Evolutionary conservation across 2,329 filamentous ascomycete genomes (phyloP), one percentile per base, ranked within the genome.

Genomic region (Nectriaceae sp.): DNA sequence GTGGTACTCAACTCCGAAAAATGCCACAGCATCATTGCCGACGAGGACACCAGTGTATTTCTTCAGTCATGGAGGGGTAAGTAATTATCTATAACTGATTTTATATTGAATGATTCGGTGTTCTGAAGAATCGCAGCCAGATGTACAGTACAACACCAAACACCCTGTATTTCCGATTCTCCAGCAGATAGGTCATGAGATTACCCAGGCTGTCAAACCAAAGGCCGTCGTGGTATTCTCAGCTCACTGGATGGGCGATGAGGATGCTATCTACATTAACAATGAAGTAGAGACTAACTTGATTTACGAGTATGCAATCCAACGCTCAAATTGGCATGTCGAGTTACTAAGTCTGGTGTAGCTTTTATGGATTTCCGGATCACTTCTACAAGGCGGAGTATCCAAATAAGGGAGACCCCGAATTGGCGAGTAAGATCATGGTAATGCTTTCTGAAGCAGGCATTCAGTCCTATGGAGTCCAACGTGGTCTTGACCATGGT

Each of bases 171-270:
- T 87, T 59, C 64, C 73, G 4, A 73, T 85, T 46, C 78, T 91
- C 4, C 78, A 85, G 56, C 65, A 75, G 20, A 84, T 90, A 44
- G 88, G 88, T 36, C 74, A 67, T 6, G 87, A 90, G 60, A 89
- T 91, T 63, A 89, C 85, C 1, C 73, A 79, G 21, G 80, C 82
- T 52, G 81, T 90, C 37, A 85, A 84, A 59, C 88, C 88, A 2
- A 84, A 81, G 53, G 88, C 87, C 2, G 78, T 91, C 15, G 82
- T 91, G 1, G 84, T 90, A 21, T 86, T 92, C 64, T 90, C 87
- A 1, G 88, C 87, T 1, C 88, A 92, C 67, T 91, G 88, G 88
- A 84, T 89, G 69, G 83, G 77, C 39, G 70, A 63, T 46, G 68
- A 69, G 33, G 71, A 77, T 57, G 75, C 71, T 3, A 78, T 90